Base-by-base conservation (phyloP, 306 rosid genomes). In the Castanea mollissima region DNA sequence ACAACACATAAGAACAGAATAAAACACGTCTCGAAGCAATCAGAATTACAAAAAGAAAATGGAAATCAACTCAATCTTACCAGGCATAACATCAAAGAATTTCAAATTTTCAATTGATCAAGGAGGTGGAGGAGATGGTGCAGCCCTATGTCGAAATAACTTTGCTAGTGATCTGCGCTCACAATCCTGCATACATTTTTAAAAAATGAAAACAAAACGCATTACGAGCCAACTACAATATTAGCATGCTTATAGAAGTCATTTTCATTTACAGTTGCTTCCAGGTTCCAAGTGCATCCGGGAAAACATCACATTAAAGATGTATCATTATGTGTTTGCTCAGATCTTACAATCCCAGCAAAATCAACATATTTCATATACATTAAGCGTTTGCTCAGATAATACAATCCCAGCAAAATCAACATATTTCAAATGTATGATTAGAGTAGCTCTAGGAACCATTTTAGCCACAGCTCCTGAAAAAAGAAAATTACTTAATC, bases 151-250 rank as follows among this genome's bases (percentile, higher is more conserved):
- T 51, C 82, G 93, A 80, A 94, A 94, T 67, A 94, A 87, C 87
- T 94, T 94, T 41, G 89, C 85, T 38, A 94, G 29, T 79, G 98
- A 89, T 80, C 98, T 89, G 20, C 98, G 97, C 80, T 94, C 97
- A 71, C 98, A 94, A 81, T 94, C 98, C 98, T 94, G 91, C 69
- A 83, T 20, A 74, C 60, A 46, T 70, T 73, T 41, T 0, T 0
- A 41, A 49, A 49, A 49, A 49, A 49, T 3, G 12, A 49, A 38
- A 75, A 49, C 56, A 14, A 56, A 79, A 25, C 9, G 51, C 27
- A 35, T 35, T 0, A 67, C 51, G 35, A 18, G 14, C 25, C 27
- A 35, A 67, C 16, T 15, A 2, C 72, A 67, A 67, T 35, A 34
- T 32, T 65, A 6, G 41, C 71, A 32, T 65, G 2, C 44, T 31